Evolutionary conservation across 73 alveolate species (phyloP).

Genomic region (Tetrahymena malaccensis): DNA sequence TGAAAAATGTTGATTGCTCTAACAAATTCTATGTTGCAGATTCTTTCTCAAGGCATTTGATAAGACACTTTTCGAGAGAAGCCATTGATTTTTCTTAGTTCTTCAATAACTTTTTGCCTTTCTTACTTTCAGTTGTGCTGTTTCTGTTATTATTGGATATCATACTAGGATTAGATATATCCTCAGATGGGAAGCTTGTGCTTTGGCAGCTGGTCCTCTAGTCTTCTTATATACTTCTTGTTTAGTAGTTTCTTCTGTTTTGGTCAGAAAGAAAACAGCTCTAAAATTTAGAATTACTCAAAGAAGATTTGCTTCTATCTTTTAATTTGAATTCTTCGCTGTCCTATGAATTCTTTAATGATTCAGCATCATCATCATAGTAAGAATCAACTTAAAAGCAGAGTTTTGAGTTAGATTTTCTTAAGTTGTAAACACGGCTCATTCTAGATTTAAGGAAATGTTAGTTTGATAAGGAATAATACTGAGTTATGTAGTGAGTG

Average conservation of each 20-base stretch:
- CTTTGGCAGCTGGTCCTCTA: neutral
- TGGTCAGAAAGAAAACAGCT: neutral
- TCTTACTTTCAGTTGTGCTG: neutral
- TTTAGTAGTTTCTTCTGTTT: neutral
- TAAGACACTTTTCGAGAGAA: neutral
- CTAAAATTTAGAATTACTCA: neutral
- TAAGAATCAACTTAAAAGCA: neutral
- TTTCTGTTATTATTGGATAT: neutral
- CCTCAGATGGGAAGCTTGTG: neutral
- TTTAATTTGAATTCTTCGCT: neutral
- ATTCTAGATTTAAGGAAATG: neutral
- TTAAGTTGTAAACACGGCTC: neutral
- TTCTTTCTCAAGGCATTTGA: too few relatives aligned
- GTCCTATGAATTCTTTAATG: neutral
- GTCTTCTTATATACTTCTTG: neutral
- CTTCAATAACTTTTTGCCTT: neutral
- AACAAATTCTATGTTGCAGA: neutral
- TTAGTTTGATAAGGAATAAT: neutral
- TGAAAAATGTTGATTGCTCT: neutral
- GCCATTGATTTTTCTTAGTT: neutral
- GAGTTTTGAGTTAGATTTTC: neutral
- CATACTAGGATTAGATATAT: neutral
- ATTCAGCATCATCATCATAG: neutral
- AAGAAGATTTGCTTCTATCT: neutral
- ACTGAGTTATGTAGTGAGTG: neutral